Base-by-base conservation (phyloP, 495 filamentous ascomycete genomes). In the Penicillium parvum region DNA sequence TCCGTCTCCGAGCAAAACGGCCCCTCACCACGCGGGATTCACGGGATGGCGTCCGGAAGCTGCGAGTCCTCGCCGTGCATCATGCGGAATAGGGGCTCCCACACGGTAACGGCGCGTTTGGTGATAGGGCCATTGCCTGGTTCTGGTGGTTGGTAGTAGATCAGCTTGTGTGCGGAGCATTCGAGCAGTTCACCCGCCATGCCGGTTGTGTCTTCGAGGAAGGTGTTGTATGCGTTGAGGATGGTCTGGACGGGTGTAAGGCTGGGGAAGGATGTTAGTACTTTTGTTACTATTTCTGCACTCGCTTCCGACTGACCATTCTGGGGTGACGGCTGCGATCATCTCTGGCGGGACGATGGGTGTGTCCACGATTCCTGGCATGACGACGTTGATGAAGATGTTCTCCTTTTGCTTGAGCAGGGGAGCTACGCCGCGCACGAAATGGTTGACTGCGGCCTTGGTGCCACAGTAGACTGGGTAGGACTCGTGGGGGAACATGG, bases 381-480 rank as follows among this genome's bases (percentile, higher is more conserved):
- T 43, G 16, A 63, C 50, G 29, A 53, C 53, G 30, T 63, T 63
- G 32, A 63, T 49, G 9, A 52, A 30, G 16, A 63, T 63, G 11
- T 57, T 54, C 3, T 63, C 60, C 34, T 58, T 60, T 8, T 45
- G 33, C 37, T 60, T 63, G 29, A 63, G 26, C 7, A 63, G 23
- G 5, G 60, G 57, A 0, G 57, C 60, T 27, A 48, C 42, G 1
- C 49, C 54, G 2, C 60, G 57, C 0, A 60, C 50, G 32, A 63
- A 63, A 5, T 58, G 51, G 12, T 58, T 59, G 1, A 63, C 50
- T 1, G 53, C 57, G 5, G 60, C 50, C 37, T 63, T 63, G 15
- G 57, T 47, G 3, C 60, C 60, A 12, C 60, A 58, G 30, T 63
- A 63, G n/a, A 56, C 39, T 0, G 60, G 60, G 40, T 58, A 63